Percentiles rank a stretch among this genome's conserved stretches.
phyloP scores from a whole-genome alignment of 768 basidiomycete genomes.

The Suillus alpinus region DNA sequence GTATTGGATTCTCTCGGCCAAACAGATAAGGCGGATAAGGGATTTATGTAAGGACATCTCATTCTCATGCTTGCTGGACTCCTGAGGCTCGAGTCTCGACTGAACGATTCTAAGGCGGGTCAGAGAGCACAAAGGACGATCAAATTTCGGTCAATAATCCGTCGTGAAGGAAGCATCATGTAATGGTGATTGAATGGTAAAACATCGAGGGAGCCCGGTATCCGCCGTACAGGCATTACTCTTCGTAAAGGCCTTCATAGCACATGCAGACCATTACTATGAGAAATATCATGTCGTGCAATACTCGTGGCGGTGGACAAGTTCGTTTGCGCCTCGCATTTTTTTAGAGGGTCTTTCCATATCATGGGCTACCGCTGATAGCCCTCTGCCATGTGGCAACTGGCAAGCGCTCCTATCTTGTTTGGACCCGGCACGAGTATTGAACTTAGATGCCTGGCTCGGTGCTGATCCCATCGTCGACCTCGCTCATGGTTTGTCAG shows the following conservation, averaged over 20 bases:
- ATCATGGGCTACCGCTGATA: neutral
- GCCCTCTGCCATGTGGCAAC: too few relatives aligned
- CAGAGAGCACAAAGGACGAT: neutral
- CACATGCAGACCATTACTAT: too few relatives aligned
- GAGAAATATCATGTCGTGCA: neutral
- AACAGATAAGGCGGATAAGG: neutral
- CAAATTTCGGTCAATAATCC: neutral
- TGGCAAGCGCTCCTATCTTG: neutral
- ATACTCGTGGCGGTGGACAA: neutral
- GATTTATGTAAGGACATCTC: neutral
- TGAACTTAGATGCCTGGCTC: too few relatives aligned
- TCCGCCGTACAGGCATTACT: neutral
- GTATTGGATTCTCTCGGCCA: neutral
- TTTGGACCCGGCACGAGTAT: neutral
- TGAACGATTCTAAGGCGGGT: neutral
- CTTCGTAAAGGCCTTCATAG: accelerated
- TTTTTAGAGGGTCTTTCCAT: neutral
- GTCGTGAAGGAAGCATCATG: neutral
- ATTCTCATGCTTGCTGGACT: neutral
- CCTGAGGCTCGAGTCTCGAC: neutral
- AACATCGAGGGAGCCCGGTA: neutral
- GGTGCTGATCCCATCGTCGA: too few relatives aligned
- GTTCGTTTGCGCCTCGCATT: neutral
- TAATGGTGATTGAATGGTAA: neutral
- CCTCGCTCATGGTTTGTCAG: too few relatives aligned